Base-by-base conservation (phyloP, 225 moss, liverwort and hornwort species). In the Pleurozium schreberi region DNA sequence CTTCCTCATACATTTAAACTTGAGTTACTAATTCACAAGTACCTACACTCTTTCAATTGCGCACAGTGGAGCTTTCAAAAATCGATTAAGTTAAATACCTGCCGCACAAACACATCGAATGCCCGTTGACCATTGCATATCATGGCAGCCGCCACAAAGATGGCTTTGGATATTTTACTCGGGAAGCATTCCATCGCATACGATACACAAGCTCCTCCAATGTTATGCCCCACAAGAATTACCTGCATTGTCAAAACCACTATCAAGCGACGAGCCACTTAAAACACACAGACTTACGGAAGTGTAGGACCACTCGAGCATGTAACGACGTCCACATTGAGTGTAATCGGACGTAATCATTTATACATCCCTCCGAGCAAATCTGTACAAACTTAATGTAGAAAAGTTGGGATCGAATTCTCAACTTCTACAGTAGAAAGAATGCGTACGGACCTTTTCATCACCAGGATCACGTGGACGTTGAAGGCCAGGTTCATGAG, bases 401-500 rank as follows among this genome's bases (percentile, higher is more conserved):
- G 38, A 68, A 38, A 82, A 53, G 18, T 17, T 71, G 49, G 33
- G 87, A 80, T 65, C 57, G 33, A 87, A 28, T 36, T 75, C 42
- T 60, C 50, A 89, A 63, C 40, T 42, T 58, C 31, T 69, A n/a
- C n/a, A n/a, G n/a, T n/a, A 21, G 7, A 70, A 78, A 69, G 74
- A 22, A 82, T 81, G 88, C 67, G 36, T 60, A 90, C 95, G 90
- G 30, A 97, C 98, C 97, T 97, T 97, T 62, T 99, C 95, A 60
- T 85, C 89, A 96, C 93, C 65, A 91, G 42, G 27, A 95, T 92
- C 22, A 95, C 93, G 88, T 98, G 96, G 73, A 94, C 91, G 88
- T 96, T 96, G 91, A 98, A 95, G 85, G 96, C 94, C 75, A 98
- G 90, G 80, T 94, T 93, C 92, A 96, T 93, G 61, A 96, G 96